Evolutionary conservation across 495 filamentous ascomycete species (phyloP), one percentile per base, ranked within the genome.

Genomic region (Talaromyces proteolyticus): DNA sequence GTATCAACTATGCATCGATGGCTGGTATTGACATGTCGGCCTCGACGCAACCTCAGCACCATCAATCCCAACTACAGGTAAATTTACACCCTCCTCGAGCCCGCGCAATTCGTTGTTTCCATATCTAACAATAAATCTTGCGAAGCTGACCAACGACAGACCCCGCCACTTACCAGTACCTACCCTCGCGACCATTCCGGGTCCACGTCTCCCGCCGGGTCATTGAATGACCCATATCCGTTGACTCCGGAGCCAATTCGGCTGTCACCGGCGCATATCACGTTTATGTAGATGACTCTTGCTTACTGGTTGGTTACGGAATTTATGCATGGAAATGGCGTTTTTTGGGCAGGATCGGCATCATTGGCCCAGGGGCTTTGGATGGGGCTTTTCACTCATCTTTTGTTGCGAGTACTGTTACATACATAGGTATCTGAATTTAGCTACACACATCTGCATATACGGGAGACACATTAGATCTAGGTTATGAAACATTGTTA

Each of bases 141-240:
- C 19, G 26, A 51, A 51, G 49, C 49, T 51, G 42, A 51, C 49
- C 21, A 23, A 42, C 40, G 41, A 25, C 26, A 94, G 89, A 92
- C 91, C 70, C 90, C 90, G 69, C 81, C 89, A 60, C 80, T 94
- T 59, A 88, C 86, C 58, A 86, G 91, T 58, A 84, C 84, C 57
- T 86, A 90, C 54, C 84, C 86, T 16, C 88, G 86, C 67, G 87
- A 91, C 54, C 82, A 84, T 58, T 91, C 88, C 34, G 62, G 63
- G 21, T 61, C 62, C 25, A 70, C 68, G 10, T 67, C 67, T 0
- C 66, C 70, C 11, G 61, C 67, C 24, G 67, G 67, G 43, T 58
- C 61, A 5, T 60, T 63, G 18, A 60, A 59, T 41, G 59, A 70
- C 51, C 56, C 62, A n/a, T 66, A 63, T 47, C 70, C 70, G 41